Evolutionary conservation across 192 early-diverging fungal species (phyloP).

Genomic region (Umbelopsis sp.): DNA sequence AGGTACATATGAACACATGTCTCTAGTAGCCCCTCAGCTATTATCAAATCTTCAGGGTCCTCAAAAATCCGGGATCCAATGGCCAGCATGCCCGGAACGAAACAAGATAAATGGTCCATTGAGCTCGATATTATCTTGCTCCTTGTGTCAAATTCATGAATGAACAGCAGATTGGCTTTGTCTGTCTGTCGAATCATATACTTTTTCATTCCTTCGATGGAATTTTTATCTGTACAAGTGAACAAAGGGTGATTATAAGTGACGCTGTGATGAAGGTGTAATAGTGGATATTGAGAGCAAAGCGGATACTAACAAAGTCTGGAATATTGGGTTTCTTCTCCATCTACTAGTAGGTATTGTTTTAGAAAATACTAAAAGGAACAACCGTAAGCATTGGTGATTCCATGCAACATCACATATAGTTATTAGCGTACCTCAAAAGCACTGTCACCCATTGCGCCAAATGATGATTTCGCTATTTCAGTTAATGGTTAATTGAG

Average conservation of each 20-base stretch:
- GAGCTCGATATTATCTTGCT: background rate
- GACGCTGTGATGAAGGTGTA: background rate
- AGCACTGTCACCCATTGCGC: slow-evolving; percentile 50
- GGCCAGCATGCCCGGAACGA: slow-evolving; percentile 57
- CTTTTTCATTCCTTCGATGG: slow-evolving; percentile 23
- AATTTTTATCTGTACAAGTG: slow-evolving; percentile 13
- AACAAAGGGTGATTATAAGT: background rate
- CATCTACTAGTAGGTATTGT: slow-evolving; percentile 45
- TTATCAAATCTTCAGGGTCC: slow-evolving; percentile 43
- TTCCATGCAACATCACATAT: background rate
- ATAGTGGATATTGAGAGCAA: background rate
- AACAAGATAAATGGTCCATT: slow-evolving; percentile 52
- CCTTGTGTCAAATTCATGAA: slow-evolving; percentile 3
- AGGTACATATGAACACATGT: slow-evolving; percentile 50
- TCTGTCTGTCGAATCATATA: slow-evolving; percentile 17
- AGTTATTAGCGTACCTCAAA: slow-evolving; percentile 46
- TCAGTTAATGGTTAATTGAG: background rate
- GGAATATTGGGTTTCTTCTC: slow-evolving; percentile 9
- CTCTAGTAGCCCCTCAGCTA: slow-evolving; percentile 51
- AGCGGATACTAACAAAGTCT: slow-evolving; percentile 13
- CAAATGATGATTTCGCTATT: slow-evolving; percentile 34
- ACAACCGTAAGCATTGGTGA: background rate
- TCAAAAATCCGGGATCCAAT: slow-evolving; percentile 54
- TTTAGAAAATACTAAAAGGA: slow-evolving; percentile 53
- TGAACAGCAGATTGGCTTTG: slow-evolving; percentile 1